phyloP scores from a whole-genome alignment of 805 yeast species.

The Kodamaea jinghongensis region DNA sequence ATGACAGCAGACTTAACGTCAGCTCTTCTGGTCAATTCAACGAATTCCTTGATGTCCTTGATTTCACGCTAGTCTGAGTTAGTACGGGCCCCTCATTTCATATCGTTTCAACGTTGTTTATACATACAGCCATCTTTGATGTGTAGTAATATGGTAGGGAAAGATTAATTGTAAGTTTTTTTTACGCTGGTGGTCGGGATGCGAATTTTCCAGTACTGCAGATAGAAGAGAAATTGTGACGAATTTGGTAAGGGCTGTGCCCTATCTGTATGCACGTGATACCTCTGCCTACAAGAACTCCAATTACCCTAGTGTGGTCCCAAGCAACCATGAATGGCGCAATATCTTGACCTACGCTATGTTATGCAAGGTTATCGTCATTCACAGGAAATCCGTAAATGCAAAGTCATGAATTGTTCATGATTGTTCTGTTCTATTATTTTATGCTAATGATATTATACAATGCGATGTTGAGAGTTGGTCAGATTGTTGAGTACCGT shows the following conservation, averaged over 20 bases:
- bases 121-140: constrained; percentile 26
- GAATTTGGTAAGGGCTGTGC: constrained; percentile 3
- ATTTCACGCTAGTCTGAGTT: constrained; percentile 52
- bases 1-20: constrained; percentile 92
- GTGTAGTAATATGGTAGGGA: constrained; percentile 10
- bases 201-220: constrained; percentile 7
- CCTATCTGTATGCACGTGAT: neutral
- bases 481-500: too few species aligned
- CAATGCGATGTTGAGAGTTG: too few species aligned
- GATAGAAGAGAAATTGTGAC: neutral
- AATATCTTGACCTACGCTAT: too few species aligned
- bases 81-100: constrained; percentile 10
- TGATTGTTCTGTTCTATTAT: too few species aligned
- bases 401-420: too few species aligned
- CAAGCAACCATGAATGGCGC: too few species aligned
- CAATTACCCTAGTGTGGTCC: too few species aligned
- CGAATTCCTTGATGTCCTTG: constrained; percentile 95
- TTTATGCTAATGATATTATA: too few species aligned
- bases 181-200: constrained; percentile 2
- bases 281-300: too few species aligned
- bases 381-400: too few species aligned
- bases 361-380: too few species aligned
- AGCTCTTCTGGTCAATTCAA: constrained; percentile 93
- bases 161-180: constrained; percentile 2
- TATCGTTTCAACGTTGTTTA: neutral